A percentile compares a stretch with the other conserved stretches of the same genome.
These are phyloP conservation scores for Cyberlindnera japonica DNA, from an alignment of 805 yeast species.

Conservation along the genomic window DNA sequence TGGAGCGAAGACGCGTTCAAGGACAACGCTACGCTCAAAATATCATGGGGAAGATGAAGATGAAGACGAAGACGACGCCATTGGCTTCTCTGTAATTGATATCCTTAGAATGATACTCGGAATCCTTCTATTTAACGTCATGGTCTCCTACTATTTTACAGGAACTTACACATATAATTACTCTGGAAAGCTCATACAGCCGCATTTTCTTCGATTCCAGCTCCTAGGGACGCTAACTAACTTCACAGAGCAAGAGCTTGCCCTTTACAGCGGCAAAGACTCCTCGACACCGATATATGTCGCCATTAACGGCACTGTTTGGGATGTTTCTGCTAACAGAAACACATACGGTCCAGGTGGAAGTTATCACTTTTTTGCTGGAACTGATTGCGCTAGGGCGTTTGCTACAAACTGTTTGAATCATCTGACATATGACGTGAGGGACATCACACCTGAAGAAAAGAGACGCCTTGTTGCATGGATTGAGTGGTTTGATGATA, in stretches of 20 bases:
- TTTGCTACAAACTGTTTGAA: slow-evolving; percentile 58
- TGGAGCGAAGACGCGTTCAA: too few species aligned
- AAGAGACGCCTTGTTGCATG: slow-evolving; percentile 26
- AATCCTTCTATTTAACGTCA: slow-evolving; percentile 10
- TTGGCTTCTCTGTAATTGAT: slow-evolving; percentile 16
- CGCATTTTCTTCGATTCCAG: slow-evolving; percentile 29
- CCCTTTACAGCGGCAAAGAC: slow-evolving; percentile 42
- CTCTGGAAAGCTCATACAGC: slow-evolving; percentile 40
- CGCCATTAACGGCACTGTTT: slow-evolving; percentile 49
- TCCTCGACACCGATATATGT: slow-evolving; percentile 43
- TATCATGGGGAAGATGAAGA: too few species aligned
- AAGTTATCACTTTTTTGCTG: slow-evolving; percentile 45
- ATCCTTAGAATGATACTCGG: slow-evolving; percentile 24
- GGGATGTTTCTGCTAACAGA: slow-evolving; percentile 45
- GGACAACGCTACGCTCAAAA: too few species aligned
- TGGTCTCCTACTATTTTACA: slow-evolving; percentile 19
- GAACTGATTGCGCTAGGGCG: slow-evolving; percentile 54
- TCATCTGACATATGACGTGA: slow-evolving; percentile 48
- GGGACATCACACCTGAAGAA: slow-evolving; percentile 42
- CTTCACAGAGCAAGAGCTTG: slow-evolving; percentile 37
- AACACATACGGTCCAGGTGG: slow-evolving; percentile 47
- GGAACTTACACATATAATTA: slow-evolving; percentile 43
- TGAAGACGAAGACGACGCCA: neutral
- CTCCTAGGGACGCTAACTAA: slow-evolving; percentile 18
- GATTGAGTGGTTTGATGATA: slow-evolving; percentile 26